These are phyloP conservation scores for Neltuma alba DNA, from an alignment of 306 rosid genomes.

Conservation along the genomic window DNA sequence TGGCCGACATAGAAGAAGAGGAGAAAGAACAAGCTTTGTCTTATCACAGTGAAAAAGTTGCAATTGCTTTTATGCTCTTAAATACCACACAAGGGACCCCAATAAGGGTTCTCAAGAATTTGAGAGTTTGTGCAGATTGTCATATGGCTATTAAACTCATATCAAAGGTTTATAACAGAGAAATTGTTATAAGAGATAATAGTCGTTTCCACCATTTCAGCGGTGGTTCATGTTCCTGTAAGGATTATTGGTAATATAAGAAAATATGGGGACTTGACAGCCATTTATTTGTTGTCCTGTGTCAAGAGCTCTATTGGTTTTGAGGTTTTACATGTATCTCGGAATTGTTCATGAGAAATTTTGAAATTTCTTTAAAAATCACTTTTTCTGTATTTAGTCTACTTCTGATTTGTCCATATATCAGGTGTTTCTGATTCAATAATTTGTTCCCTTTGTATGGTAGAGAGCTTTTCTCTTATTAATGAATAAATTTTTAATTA, in stretches of 20 bases:
- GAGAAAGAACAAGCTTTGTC: conserved; percentile 67
- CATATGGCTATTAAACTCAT: conserved; percentile 66
- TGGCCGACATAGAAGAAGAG: conserved; percentile 65
- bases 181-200: conserved; percentile 57
- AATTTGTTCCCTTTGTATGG: not conserved
- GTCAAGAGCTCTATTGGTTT: conserved; percentile 7
- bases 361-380: not conserved
- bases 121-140: conserved; percentile 65
- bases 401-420: not conserved
- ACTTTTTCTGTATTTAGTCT: not conserved
- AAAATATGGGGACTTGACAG: conserved; percentile 22
- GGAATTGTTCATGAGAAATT: conserved; percentile 14
- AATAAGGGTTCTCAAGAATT: conserved; percentile 59
- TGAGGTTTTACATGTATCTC: not conserved
- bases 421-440: not conserved
- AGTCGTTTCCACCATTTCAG: conserved; percentile 63
- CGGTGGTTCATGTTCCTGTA: conserved; percentile 60
- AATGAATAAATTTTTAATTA: too few relatives aligned
- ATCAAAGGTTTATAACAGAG: conserved; percentile 57
- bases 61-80: conserved; percentile 61
- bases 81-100: conserved; percentile 58
- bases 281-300: not conserved
- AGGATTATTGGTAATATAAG: conserved; percentile 55
- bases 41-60: conserved; percentile 65
- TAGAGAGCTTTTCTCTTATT: not conserved